Conservation (phyloP, 2,329 filamentous ascomycete species). For the Pseudofabraea citricarpa region DNA sequence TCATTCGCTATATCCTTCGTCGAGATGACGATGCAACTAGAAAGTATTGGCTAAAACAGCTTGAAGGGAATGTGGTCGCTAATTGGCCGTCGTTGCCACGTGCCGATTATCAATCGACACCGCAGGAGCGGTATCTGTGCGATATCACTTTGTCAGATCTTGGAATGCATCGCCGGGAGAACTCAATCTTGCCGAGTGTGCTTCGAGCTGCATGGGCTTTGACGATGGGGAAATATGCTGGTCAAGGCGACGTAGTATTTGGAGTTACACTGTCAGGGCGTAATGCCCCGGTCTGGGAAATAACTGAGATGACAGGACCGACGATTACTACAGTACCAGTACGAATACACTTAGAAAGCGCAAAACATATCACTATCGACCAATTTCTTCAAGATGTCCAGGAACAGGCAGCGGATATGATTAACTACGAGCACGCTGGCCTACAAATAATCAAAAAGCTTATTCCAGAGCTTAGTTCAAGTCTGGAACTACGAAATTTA, state of each 20-base stretch:
- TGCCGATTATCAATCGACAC: constrained; percentile 7
- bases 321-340: constrained; percentile 38
- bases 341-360: constrained; percentile 28
- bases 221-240: constrained; percentile 32
- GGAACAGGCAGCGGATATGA: constrained; percentile 38
- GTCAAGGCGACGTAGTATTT: constrained; percentile 33
- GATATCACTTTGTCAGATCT: constrained; percentile 2
- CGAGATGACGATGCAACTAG: constrained; percentile 13
- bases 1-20: constrained; percentile 39
- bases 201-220: constrained; percentile 32
- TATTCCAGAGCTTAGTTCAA: constrained; percentile 8
- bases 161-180: not conserved
- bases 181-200: constrained; percentile 3
- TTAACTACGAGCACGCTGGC: constrained; percentile 44
- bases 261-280: constrained; percentile 38
- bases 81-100: constrained; percentile 7
- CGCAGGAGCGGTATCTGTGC: constrained; percentile 1
- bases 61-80: constrained; percentile 3
- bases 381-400: constrained; percentile 42
- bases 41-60: constrained; percentile 6
- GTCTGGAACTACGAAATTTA: constrained; percentile 16
- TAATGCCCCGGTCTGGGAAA: constrained; percentile 30
- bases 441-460: constrained; percentile 15
- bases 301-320: constrained; percentile 36
- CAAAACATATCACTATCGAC: constrained; percentile 20